Evolutionary conservation across 225 moss, liverwort and hornwort genomes (phyloP), one percentile per base, ranked within the genome.

Genomic region (Lunularia cruciata): DNA sequence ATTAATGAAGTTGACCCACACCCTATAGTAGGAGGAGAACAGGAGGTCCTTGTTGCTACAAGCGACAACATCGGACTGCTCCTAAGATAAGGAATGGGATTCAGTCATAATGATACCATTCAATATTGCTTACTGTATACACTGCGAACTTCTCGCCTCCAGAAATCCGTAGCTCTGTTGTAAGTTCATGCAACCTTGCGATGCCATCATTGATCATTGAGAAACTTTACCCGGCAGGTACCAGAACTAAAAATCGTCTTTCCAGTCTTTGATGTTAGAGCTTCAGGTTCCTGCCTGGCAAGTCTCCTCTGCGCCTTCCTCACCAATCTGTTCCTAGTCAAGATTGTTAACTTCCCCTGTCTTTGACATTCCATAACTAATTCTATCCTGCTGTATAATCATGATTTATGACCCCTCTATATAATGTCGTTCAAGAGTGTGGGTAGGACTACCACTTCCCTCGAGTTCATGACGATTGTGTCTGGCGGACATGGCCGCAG

Each of bases 1-100:
- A 32, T 57, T 19, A 57, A 57, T 57, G 31, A 33, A 16, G 59
- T 60, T 60, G 59, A 60, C 59, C 36, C 59, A 60, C 59, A 60
- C 8, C 20, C 20, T 37, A 60, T 3, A 31, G 18, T 8, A 20
- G 59, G 13, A 20, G 9, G 9, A 2, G 34, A 35, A 37, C 54
- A 54, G 54, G 54, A 54, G 59, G 34, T 9, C 36, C 59, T 36
- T 33, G 31, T 34, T 31, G 16, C 33, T 57, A 6, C 57, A 8
- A 34, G 31, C 57, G 32, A 57, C 57, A 57, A 57, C 31, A 18
- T 34, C 57, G 3, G 32, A 33, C 32, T 32, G 22, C 31, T 27
- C 54, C 28, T 27, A 14, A 54, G 54, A 54, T 54, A 54, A 54
- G 54, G 54, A 22, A 54, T 54, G 54, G 25, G 57, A 57, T 30